Base-by-base conservation (phyloP, 1,284 basidiomycete species). In the Cerioporus squamosus region DNA sequence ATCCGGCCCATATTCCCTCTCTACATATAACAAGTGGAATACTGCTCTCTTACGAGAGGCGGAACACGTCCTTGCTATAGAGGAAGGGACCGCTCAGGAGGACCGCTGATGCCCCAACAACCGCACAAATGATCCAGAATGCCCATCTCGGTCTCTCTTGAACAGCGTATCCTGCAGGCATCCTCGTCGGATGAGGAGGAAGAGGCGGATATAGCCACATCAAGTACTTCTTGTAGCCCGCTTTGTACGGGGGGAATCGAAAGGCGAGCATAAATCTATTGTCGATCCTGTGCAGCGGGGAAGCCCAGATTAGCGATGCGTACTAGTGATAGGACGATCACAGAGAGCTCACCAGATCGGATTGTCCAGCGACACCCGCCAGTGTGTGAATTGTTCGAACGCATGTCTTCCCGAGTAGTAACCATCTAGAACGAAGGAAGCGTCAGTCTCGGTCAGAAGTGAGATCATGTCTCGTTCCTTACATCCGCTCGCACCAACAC, bases 401-500 rank as follows among this genome's bases (percentile, higher is more conserved):
- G 77, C 73, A 66, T 76, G 87, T 70, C 90, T 89, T 36, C 86
- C 82, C 0, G 81, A 83, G 62, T 87, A 84, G 44, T 77, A 78
- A 4, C 90, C 90, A 48, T 79, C 89, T 89, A 31, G 26, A 29
- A 29, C 26, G 24, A 46, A 22, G 9, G n/a, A 33, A 20, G 4
- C 15, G 20, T 44, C 29, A 22, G 56, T 43, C 31, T 23, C 10
- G 10, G 14, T 24, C 8, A 31, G 8, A 18, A 44, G 22, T 7
- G 38, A 47, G 20, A 40, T 51, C 53, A 15, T 31, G 33, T 36
- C 26, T 29, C 20, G 18, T 20, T n/a, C 72, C 86, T 64, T 71
- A 90, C 89, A 82, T 70, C 90, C 89, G 64, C 88, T 90, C 5
- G 81, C 77, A 4, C 90, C 90, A 45, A 84, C 77, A 44, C 90